Conservation (phyloP, 305 asterid species). For the Stenogyne calaminthoides region DNA sequence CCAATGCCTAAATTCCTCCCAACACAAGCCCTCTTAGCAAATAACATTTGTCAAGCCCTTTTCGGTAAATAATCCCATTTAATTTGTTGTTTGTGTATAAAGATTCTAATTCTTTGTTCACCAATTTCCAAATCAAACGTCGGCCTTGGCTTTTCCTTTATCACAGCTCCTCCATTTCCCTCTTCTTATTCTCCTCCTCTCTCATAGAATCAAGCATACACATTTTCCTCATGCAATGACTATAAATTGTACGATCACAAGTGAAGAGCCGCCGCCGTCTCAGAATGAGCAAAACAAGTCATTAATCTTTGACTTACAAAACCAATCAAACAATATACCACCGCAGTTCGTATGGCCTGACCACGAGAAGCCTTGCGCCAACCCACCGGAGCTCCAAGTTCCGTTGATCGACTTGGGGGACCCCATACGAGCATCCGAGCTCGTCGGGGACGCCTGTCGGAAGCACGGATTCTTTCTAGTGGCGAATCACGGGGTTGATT, state of each 20-base stretch:
- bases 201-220: no score
- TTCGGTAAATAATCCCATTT: constrained; percentile 20
- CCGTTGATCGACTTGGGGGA: constrained; percentile 64
- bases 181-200: no score
- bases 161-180: no score
- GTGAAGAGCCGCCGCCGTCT: no score
- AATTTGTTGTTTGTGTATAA: constrained; percentile 15
- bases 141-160: no score
- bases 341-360: constrained; percentile 84
- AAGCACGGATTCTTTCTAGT: constrained; percentile 78
- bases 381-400: constrained; percentile 51
- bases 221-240: constrained; percentile 56
- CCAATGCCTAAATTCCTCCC: constrained; percentile 24
- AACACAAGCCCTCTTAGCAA: constrained; percentile 27
- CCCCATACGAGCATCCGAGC: constrained; percentile 44
- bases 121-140: no score
- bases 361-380: constrained; percentile 57
- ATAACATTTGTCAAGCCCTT: constrained; percentile 26
- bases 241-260: constrained; percentile 41
- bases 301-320: constrained; percentile 49
- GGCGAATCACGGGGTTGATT: constrained; percentile 69
- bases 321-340: constrained; percentile 53
- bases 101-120: no score
- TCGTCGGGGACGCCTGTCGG: constrained; percentile 65
- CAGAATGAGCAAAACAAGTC: constrained; percentile 38